Evolutionary conservation across 768 basidiomycete genomes (phyloP).

Genomic region (Leucocoprinus birnbaumii): DNA sequence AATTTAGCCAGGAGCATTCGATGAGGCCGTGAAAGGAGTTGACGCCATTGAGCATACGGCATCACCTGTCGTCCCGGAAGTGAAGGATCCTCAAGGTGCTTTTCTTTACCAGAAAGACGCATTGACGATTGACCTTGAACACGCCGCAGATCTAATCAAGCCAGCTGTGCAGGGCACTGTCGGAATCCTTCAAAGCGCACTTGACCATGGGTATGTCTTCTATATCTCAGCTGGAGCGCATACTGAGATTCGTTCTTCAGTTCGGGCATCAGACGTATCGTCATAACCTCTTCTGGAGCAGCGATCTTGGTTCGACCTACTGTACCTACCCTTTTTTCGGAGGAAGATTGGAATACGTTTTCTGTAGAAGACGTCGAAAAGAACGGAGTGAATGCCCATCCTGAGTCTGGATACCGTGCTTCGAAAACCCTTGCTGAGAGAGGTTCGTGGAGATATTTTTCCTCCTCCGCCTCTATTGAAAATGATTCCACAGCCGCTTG

Average conservation of each 20-base stretch:
- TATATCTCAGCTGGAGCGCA: too few species aligned
- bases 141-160: conserved; percentile 49
- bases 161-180: conserved; percentile 75
- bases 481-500: too few species aligned
- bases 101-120: too few species aligned
- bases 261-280: conserved; percentile 56
- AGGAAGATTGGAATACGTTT: conserved; percentile 61
- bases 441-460: conserved; percentile 32
- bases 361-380: conserved; percentile 41
- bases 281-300: conserved; percentile 64
- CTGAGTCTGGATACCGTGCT: conserved; percentile 46
- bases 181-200: conserved; percentile 57
- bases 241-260: too few species aligned
- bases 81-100: conserved; percentile 40
- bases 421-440: conserved; percentile 69
- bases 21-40: conserved; percentile 75
- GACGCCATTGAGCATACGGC: conserved; percentile 71
- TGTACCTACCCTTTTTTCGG: conserved; percentile 32
- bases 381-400: conserved; percentile 41
- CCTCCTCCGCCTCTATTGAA: too few species aligned
- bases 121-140: neutral
- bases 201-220: conserved; percentile 44
- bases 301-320: conserved; percentile 32
- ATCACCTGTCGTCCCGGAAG: conserved; percentile 52
- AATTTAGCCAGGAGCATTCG: conserved; percentile 62